Evolutionary conservation across 1,284 basidiomycete genomes (phyloP).

Genomic region (Waitea zeae): DNA sequence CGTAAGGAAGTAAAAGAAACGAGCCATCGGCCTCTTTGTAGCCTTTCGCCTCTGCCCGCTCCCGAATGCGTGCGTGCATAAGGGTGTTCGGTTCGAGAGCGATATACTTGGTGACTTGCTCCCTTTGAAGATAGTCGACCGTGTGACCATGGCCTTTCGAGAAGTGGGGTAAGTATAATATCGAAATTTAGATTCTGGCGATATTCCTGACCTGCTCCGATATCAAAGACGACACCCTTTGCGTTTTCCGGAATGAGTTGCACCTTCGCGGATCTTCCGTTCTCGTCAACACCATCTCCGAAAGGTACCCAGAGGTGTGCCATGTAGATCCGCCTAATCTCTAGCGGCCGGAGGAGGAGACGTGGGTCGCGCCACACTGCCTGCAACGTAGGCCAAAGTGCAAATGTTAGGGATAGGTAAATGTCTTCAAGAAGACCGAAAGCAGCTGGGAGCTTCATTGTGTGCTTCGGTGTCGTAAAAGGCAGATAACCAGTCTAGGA

Average conservation of each 20-base stretch:
- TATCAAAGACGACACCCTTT: constrained; percentile 42
- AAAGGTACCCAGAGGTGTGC: constrained; percentile 35
- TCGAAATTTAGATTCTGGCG: constrained; percentile 1
- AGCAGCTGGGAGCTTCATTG: constrained; percentile 26
- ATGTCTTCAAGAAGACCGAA: constrained; percentile 25
- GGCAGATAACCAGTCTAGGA: too few relatives aligned
- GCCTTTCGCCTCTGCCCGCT: constrained; percentile 26
- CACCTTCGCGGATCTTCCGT: constrained; percentile 22
- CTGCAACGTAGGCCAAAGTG: constrained; percentile 29
- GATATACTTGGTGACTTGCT: constrained; percentile 38
- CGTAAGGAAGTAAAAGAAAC: constrained; percentile 27
- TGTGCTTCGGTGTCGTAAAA: too few relatives aligned
- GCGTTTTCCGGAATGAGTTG: constrained; percentile 35
- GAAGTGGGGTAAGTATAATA: not conserved
- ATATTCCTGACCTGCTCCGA: constrained; percentile 47
- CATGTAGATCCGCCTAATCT: constrained; percentile 40
- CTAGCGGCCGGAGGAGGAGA: constrained; percentile 25
- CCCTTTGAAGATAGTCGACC: constrained; percentile 35
- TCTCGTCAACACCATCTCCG: constrained; percentile 30
- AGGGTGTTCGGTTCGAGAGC: constrained; percentile 48
- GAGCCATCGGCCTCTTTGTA: constrained; percentile 30
- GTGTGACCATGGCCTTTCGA: constrained; percentile 41
- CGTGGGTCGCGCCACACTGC: constrained; percentile 22
- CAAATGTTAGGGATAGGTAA: constrained; percentile 17
- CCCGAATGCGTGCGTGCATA: constrained; percentile 42